Percentiles rank a stretch among this genome's conserved stretches.
phyloP scores from a whole-genome alignment of 1,139 yeast species.

The Wickerhamiella pararugosa region DNA sequence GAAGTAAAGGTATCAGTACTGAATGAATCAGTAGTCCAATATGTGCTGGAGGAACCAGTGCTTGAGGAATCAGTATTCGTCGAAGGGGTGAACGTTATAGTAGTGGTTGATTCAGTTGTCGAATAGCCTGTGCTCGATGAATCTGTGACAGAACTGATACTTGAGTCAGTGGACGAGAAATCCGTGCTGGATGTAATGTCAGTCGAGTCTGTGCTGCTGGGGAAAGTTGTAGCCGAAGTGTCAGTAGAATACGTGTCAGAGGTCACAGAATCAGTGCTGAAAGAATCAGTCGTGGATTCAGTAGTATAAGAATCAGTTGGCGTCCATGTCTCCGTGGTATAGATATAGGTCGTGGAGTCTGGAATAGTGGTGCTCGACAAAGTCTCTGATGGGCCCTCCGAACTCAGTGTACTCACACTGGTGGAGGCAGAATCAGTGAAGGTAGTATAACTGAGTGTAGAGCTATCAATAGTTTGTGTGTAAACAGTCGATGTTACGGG shows the following conservation, averaged over 20 bases:
- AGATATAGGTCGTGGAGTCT: slow-evolving; percentile 2
- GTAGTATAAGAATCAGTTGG: neutral
- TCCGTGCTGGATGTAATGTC: neutral
- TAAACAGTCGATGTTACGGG: neutral
- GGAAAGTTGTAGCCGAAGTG: neutral
- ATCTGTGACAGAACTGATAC: neutral
- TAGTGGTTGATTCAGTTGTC: neutral
- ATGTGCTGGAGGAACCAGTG: neutral
- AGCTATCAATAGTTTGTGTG: too few species aligned
- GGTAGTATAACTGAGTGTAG: too few species aligned
- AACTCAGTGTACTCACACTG: too few species aligned
- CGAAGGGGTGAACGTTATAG: neutral
- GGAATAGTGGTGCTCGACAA: neutral
- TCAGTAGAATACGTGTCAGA: neutral
- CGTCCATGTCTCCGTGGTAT: neutral
- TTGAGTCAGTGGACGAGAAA: neutral
- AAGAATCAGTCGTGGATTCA: neutral
- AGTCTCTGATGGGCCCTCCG: too few species aligned
- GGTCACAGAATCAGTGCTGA: neutral
- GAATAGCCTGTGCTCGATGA: neutral
- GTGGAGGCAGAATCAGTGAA: too few species aligned
- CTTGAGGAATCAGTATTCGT: neutral
- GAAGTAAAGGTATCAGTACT: slow-evolving; percentile 1
- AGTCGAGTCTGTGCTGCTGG: neutral
- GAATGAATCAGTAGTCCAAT: neutral